Conservation (phyloP, 257 asterid genomes). For the Craterostigma plantagineum region DNA sequence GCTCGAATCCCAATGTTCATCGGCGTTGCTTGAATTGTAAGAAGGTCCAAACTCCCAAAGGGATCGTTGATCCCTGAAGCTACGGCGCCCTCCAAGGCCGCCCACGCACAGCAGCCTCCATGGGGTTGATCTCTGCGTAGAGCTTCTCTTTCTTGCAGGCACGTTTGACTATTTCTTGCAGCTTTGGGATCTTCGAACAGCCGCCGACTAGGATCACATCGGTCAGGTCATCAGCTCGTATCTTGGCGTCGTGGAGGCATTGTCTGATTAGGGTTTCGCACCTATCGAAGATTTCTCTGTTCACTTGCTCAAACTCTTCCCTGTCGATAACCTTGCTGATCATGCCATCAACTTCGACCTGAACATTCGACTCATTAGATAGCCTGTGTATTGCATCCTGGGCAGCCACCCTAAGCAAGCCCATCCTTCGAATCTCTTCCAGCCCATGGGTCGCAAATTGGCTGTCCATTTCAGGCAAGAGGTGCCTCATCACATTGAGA, state of each 20-base stretch:
- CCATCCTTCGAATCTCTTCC: conserved; percentile 3
- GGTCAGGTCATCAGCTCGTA: background rate
- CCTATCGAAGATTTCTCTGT: conserved; percentile 1
- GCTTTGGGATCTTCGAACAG: conserved; percentile 5
- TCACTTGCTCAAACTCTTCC: conserved; percentile 2
- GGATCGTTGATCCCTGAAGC: conserved; percentile 4
- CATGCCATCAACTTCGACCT: background rate
- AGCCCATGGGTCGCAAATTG: conserved; percentile 1
- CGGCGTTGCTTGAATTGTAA: conserved; percentile 4
- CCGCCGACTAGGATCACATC: conserved; percentile 5
- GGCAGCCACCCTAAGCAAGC: conserved; percentile 3
- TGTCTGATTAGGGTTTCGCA: conserved; percentile 3
- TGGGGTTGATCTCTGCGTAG: conserved; percentile 1
- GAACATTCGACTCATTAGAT: background rate
- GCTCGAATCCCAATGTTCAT: conserved; percentile 1
- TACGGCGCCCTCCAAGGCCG: conserved; percentile 1
- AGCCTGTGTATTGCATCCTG: conserved; percentile 5
- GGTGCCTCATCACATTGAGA: conserved; percentile 7
- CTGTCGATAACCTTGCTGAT: conserved; percentile 2
- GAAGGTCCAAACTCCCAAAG: conserved; percentile 2
- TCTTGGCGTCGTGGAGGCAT: conserved; percentile 2
- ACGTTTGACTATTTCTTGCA: background rate
- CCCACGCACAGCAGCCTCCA: conserved; percentile 5
- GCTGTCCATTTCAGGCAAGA: conserved; percentile 1
- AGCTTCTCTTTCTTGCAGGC: background rate